Base-by-base conservation (phyloP, 176 grass and related monocot genomes). In the Raddia guianensis region DNA sequence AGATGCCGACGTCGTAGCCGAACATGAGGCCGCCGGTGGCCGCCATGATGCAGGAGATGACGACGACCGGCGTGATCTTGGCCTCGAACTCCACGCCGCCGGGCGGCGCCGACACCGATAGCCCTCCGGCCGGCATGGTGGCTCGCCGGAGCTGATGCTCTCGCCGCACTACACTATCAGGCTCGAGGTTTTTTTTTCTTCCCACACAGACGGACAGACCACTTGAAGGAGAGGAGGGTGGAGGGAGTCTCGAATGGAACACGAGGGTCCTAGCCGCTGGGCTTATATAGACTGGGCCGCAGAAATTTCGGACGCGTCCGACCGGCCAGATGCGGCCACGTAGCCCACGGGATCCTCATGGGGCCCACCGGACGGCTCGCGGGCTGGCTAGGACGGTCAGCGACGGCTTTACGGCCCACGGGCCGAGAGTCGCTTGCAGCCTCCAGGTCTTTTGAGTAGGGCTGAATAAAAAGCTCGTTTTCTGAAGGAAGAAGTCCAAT, bases 31-130 rank as follows among this genome's bases (percentile, higher is more conserved):
- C 95, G 6, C 91, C 92, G 65, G 95, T 98, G 63, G 95, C 86
- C 56, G 92, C 95, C 95, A 98, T 94, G 92, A 94, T 83, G 86
- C 95, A 94, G 48, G 92, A 98, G 71, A 98, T 80, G 82, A 98
- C 21, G 34, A 98, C 90, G 19, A 94, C 84, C 7, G 92, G 92
- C 72, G 95, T 98, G 66, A 98, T 98, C 92, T 94, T 98, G 15
- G 92, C 95, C 80, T 98, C 95, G 14, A 92, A 92, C 75, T 98
- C 82, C n/a, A 51, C 62, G 46, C 85, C 62, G 37, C 85, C 90
- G 33, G 87, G 12, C 65, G 84, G 83, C 63, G 90, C 89, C 58
- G 87, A 84, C 83, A 97, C 95, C 20, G 91, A 86, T 64, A 92
- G 83, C 57, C 89, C 95, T 80, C 92, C 95, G 7, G 89, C 89